Evolutionary conservation across 2,329 filamentous ascomycete genomes (phyloP).

Genomic region (Aspergillus pseudoglaucus): DNA sequence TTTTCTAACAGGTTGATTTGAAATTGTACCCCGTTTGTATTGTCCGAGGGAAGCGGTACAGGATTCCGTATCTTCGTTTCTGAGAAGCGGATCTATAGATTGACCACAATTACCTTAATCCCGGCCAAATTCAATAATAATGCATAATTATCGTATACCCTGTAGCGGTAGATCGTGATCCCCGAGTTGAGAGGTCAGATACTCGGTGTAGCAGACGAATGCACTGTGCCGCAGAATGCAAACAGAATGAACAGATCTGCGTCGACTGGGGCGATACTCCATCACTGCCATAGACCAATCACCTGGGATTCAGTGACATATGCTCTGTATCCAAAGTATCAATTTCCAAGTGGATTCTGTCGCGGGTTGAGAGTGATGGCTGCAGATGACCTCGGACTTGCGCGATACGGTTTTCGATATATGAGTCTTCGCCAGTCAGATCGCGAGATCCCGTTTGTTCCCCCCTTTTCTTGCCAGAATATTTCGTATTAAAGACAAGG

Average conservation of each 20-base stretch:
- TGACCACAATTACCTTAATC: not conserved
- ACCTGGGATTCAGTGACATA: not conserved
- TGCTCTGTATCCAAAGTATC: not conserved
- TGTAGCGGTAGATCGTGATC: not conserved
- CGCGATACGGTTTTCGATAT: not conserved
- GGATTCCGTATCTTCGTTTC: too few species aligned
- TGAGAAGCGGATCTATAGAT: too few species aligned
- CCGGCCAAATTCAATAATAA: not conserved
- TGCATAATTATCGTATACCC: not conserved
- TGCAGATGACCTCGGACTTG: not conserved
- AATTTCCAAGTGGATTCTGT: not conserved
- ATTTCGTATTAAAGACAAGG: not conserved
- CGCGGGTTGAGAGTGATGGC: not conserved
- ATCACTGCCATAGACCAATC: not conserved
- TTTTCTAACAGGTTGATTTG: too few species aligned
- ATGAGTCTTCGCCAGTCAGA: not conserved
- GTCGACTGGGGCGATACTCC: not conserved
- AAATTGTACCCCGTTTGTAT: too few species aligned
- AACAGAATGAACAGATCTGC: conserved; percentile 1
- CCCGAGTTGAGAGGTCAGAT: conserved; percentile 9
- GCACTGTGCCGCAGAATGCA: conserved; percentile 5
- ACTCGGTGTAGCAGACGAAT: conserved; percentile 9
- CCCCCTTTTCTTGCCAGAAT: not conserved
- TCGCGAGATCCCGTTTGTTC: not conserved
- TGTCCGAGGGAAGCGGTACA: too few species aligned